These are phyloP conservation scores for Betula pendula DNA, from an alignment of 306 rosid genomes.

Conservation along the genomic window DNA sequence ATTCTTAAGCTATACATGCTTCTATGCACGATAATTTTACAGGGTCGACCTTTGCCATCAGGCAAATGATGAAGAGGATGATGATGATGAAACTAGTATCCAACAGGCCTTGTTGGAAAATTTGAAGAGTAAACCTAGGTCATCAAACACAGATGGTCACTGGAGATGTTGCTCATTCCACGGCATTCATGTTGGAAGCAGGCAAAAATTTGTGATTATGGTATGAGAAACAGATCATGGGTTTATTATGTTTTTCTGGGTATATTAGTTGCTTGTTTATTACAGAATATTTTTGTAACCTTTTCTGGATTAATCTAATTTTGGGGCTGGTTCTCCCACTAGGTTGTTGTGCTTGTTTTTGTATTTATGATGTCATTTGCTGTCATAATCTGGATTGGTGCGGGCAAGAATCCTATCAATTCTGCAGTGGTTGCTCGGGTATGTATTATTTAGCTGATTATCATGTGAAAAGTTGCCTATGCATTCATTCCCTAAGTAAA, in stretches of 20 bases:
- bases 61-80: slow-evolving; percentile 68
- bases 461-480: slow-evolving; percentile 1
- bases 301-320: slow-evolving; percentile 19
- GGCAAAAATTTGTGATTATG: slow-evolving; percentile 62
- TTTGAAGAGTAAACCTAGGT: slow-evolving; percentile 33
- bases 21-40: slow-evolving; percentile 43
- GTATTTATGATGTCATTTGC: slow-evolving; percentile 50
- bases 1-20: slow-evolving; percentile 36
- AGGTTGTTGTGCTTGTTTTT: slow-evolving; percentile 55
- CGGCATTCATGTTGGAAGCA: slow-evolving; percentile 53
- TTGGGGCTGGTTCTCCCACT: slow-evolving; percentile 31
- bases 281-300: neutral
- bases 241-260: neutral
- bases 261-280: neutral
- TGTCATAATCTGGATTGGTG: slow-evolving; percentile 57
- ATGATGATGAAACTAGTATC: slow-evolving; percentile 45
- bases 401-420: slow-evolving; percentile 48
- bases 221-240: slow-evolving; percentile 34
- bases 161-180: slow-evolving; percentile 57
- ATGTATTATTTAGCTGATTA: slow-evolving; percentile 20
- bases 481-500: neutral
- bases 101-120: slow-evolving; percentile 51
- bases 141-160: slow-evolving; percentile 35
- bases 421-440: slow-evolving; percentile 60
- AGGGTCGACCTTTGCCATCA: slow-evolving; percentile 89